Percentiles rank a stretch among this genome's conserved stretches.
Evolutionary conservation across 352 stramenopile genomes (phyloP).

Genomic region (Phytophthora citrophthora): DNA sequence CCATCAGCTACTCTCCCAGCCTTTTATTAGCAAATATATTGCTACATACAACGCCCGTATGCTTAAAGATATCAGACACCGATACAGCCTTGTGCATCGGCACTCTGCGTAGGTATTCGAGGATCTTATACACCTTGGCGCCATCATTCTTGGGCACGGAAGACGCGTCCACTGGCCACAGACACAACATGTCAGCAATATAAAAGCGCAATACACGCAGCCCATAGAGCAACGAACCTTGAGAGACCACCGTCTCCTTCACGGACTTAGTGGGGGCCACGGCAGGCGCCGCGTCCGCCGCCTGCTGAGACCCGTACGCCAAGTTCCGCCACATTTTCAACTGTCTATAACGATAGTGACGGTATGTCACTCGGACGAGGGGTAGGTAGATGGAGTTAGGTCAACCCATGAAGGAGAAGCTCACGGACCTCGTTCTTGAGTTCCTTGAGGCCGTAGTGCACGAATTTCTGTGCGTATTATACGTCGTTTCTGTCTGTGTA

Average conservation of each 20-base stretch:
- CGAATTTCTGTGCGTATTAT: constrained; percentile 72
- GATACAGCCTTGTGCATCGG: constrained; percentile 80
- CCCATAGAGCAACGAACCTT: constrained; percentile 43
- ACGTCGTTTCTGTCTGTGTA: constrained; percentile 1
- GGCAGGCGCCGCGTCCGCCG: constrained; percentile 66
- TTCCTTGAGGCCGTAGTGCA: constrained; percentile 79
- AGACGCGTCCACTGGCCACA: constrained; percentile 69
- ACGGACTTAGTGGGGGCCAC: constrained; percentile 59
- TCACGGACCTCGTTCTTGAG: constrained; percentile 73
- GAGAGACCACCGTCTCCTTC: constrained; percentile 64
- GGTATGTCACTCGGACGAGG: constrained; percentile 1
- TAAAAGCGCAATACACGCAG: background rate
- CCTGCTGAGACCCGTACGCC: constrained; percentile 82
- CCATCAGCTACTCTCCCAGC: no score
- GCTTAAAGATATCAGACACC: constrained; percentile 76
- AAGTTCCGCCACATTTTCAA: constrained; percentile 75
- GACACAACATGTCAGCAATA: background rate
- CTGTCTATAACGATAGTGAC: constrained; percentile 5
- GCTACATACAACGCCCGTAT: constrained; percentile 80
- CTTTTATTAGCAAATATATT: no score
- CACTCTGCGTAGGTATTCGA: constrained; percentile 85
- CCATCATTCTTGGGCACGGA: constrained; percentile 86
- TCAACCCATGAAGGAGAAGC: constrained; percentile 30
- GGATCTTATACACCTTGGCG: constrained; percentile 89
- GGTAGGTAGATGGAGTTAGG: constrained; percentile 30